Evolutionary conservation across 805 yeast genomes (phyloP).

Genomic region (Candida rishiriensis): DNA sequence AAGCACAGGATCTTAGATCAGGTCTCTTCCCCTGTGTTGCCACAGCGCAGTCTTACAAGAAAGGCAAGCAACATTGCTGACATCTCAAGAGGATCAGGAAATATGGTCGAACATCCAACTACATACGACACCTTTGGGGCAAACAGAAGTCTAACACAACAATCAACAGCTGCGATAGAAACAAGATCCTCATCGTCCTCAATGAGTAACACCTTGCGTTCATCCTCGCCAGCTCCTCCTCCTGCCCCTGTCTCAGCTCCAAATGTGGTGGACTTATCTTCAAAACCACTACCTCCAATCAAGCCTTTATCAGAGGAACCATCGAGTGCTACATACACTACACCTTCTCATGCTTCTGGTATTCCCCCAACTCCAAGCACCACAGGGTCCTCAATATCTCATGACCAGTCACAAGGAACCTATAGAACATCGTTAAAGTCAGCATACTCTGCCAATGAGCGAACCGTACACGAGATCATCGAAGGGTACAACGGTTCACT

Average conservation of each 20-base stretch:
- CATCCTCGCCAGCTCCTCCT: background rate
- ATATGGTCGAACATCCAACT: background rate
- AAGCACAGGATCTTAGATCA: conserved; percentile 13
- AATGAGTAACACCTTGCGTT: background rate
- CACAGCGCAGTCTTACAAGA: background rate
- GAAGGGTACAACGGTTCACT: conserved; percentile 6
- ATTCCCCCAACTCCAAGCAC: background rate
- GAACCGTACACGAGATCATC: conserved; percentile 12
- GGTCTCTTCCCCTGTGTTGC: conserved; percentile 5
- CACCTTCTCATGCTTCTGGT: no score
- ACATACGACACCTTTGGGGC: background rate
- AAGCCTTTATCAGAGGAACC: no score
- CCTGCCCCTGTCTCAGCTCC: background rate
- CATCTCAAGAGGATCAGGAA: no score
- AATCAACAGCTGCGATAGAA: background rate
- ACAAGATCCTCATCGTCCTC: background rate
- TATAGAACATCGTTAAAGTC: background rate
- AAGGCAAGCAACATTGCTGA: background rate
- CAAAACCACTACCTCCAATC: no score
- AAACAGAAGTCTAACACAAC: background rate
- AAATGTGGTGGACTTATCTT: background rate
- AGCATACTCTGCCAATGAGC: conserved; percentile 4
- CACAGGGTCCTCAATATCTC: background rate
- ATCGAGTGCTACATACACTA: no score
- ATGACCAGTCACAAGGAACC: background rate